These are phyloP conservation scores for Spathaspora sp. DNA, from an alignment of 1,139 yeast species.

Conservation along the genomic window DNA sequence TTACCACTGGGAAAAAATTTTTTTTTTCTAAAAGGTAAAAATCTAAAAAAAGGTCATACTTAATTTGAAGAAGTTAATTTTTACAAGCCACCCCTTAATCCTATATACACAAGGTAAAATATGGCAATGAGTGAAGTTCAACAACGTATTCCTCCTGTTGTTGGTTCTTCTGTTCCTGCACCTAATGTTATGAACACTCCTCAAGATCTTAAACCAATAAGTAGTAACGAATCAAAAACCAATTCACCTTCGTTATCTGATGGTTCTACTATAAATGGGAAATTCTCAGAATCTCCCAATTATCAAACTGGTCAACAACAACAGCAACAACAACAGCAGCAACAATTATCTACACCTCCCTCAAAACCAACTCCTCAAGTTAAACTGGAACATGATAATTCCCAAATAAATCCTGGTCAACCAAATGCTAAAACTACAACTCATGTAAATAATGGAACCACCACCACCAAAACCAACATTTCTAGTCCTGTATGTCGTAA, in stretches of 20 bases:
- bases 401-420: conserved; percentile 27
- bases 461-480: conserved; percentile 49
- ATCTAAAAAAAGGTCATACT: neutral
- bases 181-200: conserved; percentile 2
- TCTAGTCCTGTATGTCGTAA: conserved; percentile 79
- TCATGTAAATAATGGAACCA: conserved; percentile 43
- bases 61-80: too few species aligned
- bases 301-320: conserved; percentile 5
- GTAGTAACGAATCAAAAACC: neutral
- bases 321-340: too few species aligned
- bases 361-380: conserved; percentile 7
- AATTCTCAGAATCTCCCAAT: conserved; percentile 5
- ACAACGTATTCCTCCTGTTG: conserved; percentile 14
- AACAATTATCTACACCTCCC: conserved; percentile 15
- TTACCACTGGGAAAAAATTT: neutral
- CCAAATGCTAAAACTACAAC: conserved; percentile 53
- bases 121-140: conserved; percentile 20
- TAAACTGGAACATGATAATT: neutral
- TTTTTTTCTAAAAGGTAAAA: neutral
- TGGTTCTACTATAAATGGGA: conserved; percentile 2
- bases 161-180: conserved; percentile 1
- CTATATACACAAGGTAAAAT: neutral
- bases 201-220: neutral
- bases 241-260: neutral
- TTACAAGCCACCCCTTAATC: neutral